A percentile compares a stretch with the other conserved stretches of the same genome.
Evolutionary conservation across 306 rosid genomes (phyloP).

Genomic region (Pyrus communis): DNA sequence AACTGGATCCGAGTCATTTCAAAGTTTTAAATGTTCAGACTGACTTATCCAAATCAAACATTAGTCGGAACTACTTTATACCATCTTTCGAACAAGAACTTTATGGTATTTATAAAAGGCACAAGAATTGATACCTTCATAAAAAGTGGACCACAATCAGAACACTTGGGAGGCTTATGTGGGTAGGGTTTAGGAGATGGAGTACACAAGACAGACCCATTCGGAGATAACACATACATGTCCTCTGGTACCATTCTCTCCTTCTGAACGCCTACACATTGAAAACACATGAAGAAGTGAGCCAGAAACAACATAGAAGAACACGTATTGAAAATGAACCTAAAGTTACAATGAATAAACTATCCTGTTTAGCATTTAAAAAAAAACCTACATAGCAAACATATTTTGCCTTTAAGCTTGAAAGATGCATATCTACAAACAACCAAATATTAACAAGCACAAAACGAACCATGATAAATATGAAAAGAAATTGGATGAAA

Average conservation of each 20-base stretch:
- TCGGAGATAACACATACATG: slow-evolving; percentile 68
- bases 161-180: slow-evolving; percentile 87
- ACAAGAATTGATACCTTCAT: slow-evolving; percentile 54
- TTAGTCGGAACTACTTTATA: background rate
- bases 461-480: background rate
- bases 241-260: slow-evolving; percentile 95
- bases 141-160: slow-evolving; percentile 84
- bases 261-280: slow-evolving; percentile 76
- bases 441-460: background rate
- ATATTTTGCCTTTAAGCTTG: background rate
- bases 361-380: background rate
- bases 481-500: no score
- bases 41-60: slow-evolving; percentile 1
- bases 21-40: background rate
- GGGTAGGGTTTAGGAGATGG: slow-evolving; percentile 89
- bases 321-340: background rate
- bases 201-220: slow-evolving; percentile 56
- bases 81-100: background rate
- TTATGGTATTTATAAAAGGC: background rate
- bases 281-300: slow-evolving; percentile 1
- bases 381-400: background rate
- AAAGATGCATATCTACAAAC: background rate
- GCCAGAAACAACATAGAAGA: background rate
- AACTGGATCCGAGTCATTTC: background rate
- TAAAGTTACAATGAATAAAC: background rate